A percentile compares a stretch with the other conserved stretches of the same genome.
phyloP scores from a whole-genome alignment of 78 protist genomes.

The Creolimax fragrantissima region DNA sequence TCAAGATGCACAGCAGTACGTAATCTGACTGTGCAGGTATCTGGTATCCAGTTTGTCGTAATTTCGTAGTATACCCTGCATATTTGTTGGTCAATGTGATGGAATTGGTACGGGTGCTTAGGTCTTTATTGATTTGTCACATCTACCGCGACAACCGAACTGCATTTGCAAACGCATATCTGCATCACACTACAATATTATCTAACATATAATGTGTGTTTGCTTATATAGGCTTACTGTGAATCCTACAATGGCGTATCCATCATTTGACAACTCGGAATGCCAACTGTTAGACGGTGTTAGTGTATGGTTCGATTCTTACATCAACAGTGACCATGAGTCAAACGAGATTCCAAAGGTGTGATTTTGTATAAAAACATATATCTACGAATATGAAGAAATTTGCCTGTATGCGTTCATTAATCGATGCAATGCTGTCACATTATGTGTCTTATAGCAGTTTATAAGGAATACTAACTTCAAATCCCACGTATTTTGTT shows the following conservation, averaged over 20 bases:
- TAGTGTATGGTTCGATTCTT: background rate
- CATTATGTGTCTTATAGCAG: no score
- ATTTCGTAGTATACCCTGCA: background rate
- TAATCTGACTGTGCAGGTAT: no score
- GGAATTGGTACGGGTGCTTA: background rate
- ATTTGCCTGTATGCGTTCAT: no score
- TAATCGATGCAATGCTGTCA: no score
- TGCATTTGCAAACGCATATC: background rate
- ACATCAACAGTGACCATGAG: background rate
- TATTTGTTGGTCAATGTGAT: background rate
- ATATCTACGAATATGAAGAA: no score
- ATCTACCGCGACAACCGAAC: background rate
- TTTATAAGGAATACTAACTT: no score
- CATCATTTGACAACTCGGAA: background rate
- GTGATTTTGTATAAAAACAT: background rate
- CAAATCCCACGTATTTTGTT: no score
- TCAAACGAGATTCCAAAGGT: background rate
- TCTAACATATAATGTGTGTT: background rate
- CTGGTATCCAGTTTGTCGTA: no score
- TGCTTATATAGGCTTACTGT: background rate
- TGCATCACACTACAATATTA: background rate
- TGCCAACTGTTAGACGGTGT: background rate
- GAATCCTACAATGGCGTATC: background rate
- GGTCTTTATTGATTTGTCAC: background rate
- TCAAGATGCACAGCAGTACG: no score